phyloP scores from a whole-genome alignment of 208 protist genomes.

The Acanthamoeba royreba region DNA sequence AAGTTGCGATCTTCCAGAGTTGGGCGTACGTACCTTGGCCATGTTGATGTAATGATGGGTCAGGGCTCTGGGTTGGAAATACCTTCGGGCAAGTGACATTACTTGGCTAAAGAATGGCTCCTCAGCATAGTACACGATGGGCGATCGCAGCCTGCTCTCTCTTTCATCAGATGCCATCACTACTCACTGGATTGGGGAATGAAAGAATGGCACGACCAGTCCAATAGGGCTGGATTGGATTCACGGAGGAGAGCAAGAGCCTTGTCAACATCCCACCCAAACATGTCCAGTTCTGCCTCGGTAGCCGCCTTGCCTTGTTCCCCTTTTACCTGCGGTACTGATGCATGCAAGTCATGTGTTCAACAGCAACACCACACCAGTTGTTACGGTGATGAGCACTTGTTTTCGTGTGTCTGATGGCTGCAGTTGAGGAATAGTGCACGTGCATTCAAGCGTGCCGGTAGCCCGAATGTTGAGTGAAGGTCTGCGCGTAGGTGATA shows the following conservation, averaged over 20 bases:
- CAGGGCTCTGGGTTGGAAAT: neutral
- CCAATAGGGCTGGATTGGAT: neutral
- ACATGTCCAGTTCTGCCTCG: neutral
- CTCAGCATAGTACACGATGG: neutral
- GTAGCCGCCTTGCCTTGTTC: neutral
- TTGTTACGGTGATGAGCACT: neutral
- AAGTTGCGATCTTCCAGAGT: neutral
- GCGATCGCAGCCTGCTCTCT: neutral
- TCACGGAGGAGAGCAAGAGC: neutral
- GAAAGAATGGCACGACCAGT: neutral
- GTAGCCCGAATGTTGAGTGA: neutral
- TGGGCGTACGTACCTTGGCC: neutral
- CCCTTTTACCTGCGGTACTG: neutral
- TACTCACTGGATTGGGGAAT: neutral
- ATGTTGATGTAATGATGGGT: constrained; percentile 28
- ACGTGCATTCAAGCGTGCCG: neutral
- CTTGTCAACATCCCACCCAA: neutral
- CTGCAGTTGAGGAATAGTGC: too few relatives aligned
- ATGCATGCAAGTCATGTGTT: neutral
- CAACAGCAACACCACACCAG: neutral
- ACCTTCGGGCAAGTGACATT: neutral
- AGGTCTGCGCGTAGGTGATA: neutral
- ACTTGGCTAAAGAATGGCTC: neutral
- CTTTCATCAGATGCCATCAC: too few relatives aligned
- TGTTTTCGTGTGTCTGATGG: neutral